Percentiles rank a stretch among this genome's conserved stretches.
These are phyloP conservation scores for Copromyces sp. DNA, from an alignment of 495 filamentous ascomycete genomes.

Conservation along the genomic window DNA sequence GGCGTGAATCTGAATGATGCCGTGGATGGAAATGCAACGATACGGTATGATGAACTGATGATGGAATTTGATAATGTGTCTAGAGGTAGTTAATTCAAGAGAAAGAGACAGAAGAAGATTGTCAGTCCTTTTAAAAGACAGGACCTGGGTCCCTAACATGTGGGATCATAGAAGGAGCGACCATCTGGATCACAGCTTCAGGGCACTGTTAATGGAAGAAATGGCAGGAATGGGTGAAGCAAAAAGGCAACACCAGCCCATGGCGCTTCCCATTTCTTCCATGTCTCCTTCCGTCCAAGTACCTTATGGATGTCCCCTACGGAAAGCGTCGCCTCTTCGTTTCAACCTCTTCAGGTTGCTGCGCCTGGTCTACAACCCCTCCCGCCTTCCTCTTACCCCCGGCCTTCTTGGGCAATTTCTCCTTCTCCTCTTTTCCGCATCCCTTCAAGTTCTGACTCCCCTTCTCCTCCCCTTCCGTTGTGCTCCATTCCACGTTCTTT, in stretches of 20 bases:
- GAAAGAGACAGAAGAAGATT: neutral
- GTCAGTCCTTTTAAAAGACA: neutral
- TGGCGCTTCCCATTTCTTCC: neutral
- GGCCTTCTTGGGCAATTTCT: neutral
- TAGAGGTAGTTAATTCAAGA: neutral
- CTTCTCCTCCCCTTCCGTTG: no score
- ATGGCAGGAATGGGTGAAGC: neutral
- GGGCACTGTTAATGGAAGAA: neutral
- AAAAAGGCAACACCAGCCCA: neutral
- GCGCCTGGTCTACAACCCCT: neutral
- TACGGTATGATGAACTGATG: neutral
- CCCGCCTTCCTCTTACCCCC: neutral
- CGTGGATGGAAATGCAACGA: neutral
- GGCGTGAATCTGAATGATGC: neutral
- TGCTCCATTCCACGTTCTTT: no score
- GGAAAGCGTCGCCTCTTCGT: neutral
- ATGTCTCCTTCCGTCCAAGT: no score
- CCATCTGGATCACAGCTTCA: neutral
- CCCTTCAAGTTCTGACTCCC: no score
- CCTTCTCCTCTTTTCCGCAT: neutral
- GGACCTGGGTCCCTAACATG: neutral
- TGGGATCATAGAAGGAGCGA: no score
- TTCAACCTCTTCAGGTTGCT: neutral
- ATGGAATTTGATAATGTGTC: neutral
- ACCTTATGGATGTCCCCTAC: neutral